A percentile compares a stretch with the other conserved stretches of the same genome.
Evolutionary conservation across 2,329 filamentous ascomycete species (phyloP).

Genomic region (Davidsoniella neocaledoniae): DNA sequence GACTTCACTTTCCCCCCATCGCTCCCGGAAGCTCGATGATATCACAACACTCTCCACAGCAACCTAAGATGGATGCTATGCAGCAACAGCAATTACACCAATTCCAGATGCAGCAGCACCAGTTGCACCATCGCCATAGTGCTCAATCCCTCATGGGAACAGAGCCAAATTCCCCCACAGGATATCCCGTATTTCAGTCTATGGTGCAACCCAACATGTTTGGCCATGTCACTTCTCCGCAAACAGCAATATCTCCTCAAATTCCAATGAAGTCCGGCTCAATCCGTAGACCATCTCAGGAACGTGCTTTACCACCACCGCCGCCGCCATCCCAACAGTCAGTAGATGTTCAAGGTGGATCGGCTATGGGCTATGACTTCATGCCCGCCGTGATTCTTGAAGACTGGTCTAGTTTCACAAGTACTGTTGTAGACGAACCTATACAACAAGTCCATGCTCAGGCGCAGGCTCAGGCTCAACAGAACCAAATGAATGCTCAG

Average conservation of each 20-base stretch:
- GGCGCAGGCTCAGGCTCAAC: slow-evolving; percentile 4
- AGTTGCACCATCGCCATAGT: slow-evolving; percentile 8
- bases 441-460: slow-evolving; percentile 4
- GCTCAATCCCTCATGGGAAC: slow-evolving; percentile 14
- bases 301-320: slow-evolving; percentile 22
- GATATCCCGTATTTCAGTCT: slow-evolving; percentile 20
- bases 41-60: slow-evolving; percentile 20
- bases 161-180: slow-evolving; percentile 15
- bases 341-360: background rate
- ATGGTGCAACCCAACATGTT: slow-evolving; percentile 16
- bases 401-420: slow-evolving; percentile 25
- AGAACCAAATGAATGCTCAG: slow-evolving; percentile 4
- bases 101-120: slow-evolving; percentile 15
- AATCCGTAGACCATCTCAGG: slow-evolving; percentile 15
- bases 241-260: slow-evolving; percentile 15
- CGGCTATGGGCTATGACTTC: slow-evolving; percentile 28
- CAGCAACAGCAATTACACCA: slow-evolving; percentile 18
- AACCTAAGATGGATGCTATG: slow-evolving; percentile 16
- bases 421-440: slow-evolving; percentile 20
- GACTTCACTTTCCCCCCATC: slow-evolving; percentile 16
- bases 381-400: slow-evolving; percentile 24
- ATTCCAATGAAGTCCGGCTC: slow-evolving; percentile 18
- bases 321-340: slow-evolving; percentile 12
- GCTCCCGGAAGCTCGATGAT: slow-evolving; percentile 13
- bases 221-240: slow-evolving; percentile 8